Base-by-base conservation (phyloP, 306 rosid species). In the Pterocarpus santalinus region DNA sequence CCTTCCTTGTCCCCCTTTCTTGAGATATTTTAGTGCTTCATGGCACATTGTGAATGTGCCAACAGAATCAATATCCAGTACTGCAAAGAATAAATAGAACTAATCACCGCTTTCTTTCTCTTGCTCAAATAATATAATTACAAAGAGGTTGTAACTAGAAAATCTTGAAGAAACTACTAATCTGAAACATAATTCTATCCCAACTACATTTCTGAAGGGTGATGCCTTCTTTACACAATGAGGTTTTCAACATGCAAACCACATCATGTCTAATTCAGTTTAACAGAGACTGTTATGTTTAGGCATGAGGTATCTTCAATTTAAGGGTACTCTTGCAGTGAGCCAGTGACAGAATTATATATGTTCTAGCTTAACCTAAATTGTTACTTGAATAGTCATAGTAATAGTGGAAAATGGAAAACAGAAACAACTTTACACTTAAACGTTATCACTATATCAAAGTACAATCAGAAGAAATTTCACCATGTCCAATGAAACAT, bases 11-110 rank as follows among this genome's bases (percentile, higher is more conserved):
- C 87, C 98, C 57, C 93, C 99, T 89, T 95, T 95, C 90, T 95
- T 91, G 17, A 95, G 97, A 89, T 93, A 95, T 80, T 91, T 88
- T 17, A 93, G 93, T 28, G 96, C 97, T 87, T 90, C 95, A 56
- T 82, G 84, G 85, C 99, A 91, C 99, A 95, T 95, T 72, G 97
- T 95, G 87, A 91, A 95, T 12, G 99, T 95, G 15, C 97, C 99
- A 86, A 95, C 99, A 71, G 99, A 81, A 85, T 95, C 99, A 71
- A 95, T 95, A 84, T 95, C 99, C 88, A 95, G 10, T 80, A 95
- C 99, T 95, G 94, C 75, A 88, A 39, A 64, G 56, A 52, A 81
- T 2, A 9, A 53, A 77, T 30, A 76, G 72, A 86, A 58, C 39
- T 56, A 43, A 85, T 84, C 71, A 75, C 15, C 44, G 33, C 13